Percentiles rank a stretch among this genome's conserved stretches.
Conservation (phyloP, 495 filamentous ascomycete species). For the Penicillium diatomitis region DNA sequence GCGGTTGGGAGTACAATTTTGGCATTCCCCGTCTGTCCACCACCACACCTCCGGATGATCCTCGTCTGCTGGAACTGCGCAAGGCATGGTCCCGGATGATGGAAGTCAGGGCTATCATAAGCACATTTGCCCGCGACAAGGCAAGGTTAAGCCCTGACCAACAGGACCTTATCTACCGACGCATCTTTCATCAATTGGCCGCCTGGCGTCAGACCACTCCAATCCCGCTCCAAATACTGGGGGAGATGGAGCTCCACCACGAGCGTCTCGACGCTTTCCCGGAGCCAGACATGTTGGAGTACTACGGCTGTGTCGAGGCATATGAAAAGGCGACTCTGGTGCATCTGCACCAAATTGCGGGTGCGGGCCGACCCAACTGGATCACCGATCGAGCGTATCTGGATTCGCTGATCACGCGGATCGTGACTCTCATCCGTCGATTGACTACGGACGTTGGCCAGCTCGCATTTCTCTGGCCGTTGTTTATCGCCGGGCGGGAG, state of each 20-base stretch:
- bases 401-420: slow-evolving; percentile 26
- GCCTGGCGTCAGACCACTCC: slow-evolving; percentile 29
- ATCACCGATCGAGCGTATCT: slow-evolving; percentile 20
- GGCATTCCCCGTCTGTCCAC: slow-evolving; percentile 25
- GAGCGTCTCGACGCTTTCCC: slow-evolving; percentile 21
- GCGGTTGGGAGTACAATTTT: slow-evolving; percentile 36
- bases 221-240: slow-evolving; percentile 20
- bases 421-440: slow-evolving; percentile 24
- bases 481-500: slow-evolving; percentile 32
- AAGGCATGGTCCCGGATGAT: slow-evolving; percentile 32
- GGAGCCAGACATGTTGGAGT: slow-evolving; percentile 27
- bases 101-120: slow-evolving; percentile 32
- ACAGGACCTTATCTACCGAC: slow-evolving; percentile 27
- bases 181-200: slow-evolving; percentile 22
- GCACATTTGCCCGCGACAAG: slow-evolving; percentile 30
- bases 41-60: slow-evolving; percentile 15
- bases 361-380: slow-evolving; percentile 23
- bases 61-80: slow-evolving; percentile 23
- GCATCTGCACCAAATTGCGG: slow-evolving; percentile 27
- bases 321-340: slow-evolving; percentile 35
- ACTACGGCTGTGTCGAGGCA: slow-evolving; percentile 32
- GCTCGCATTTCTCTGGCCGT: slow-evolving; percentile 29
- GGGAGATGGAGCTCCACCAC: slow-evolving; percentile 28
- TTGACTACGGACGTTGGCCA: slow-evolving; percentile 30
- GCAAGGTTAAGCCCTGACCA: slow-evolving; percentile 24